Percentiles rank a stretch among this genome's conserved stretches.
These are phyloP conservation scores for Acacia melanoxylon DNA, from an alignment of 306 rosid species.

Conservation along the genomic window DNA sequence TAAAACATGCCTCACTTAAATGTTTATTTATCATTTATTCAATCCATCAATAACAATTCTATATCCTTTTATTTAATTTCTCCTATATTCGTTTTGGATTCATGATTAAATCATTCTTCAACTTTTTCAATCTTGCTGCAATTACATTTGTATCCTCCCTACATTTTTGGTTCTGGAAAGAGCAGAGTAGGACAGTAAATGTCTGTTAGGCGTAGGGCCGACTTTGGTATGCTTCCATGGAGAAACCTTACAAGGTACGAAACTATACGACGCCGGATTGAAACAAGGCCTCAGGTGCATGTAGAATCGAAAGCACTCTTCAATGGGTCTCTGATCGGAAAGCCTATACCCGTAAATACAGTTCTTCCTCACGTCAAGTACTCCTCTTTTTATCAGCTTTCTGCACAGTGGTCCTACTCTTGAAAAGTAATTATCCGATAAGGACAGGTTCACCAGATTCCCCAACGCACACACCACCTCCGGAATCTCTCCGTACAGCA, in stretches of 20 bases:
- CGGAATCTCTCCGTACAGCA: slow-evolving; percentile 67
- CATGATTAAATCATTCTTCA: not conserved
- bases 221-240: not conserved
- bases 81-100: not conserved
- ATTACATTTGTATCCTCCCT: not conserved
- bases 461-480: slow-evolving; percentile 60
- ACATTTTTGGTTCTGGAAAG: slow-evolving; percentile 37
- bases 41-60: not conserved
- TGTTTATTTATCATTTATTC: not conserved
- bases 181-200: slow-evolving; percentile 54
- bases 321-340: slow-evolving; percentile 53
- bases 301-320: slow-evolving; percentile 57
- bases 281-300: slow-evolving; percentile 32
- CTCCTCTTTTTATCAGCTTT: slow-evolving; percentile 56
- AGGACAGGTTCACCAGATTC: slow-evolving; percentile 56
- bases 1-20: not conserved
- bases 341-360: slow-evolving; percentile 60
- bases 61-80: not conserved
- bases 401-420: slow-evolving; percentile 67
- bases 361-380: slow-evolving; percentile 65
- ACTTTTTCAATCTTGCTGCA: not conserved
- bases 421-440: slow-evolving; percentile 60
- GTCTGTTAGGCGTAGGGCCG: slow-evolving; percentile 24
- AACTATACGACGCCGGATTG: slow-evolving; percentile 35
- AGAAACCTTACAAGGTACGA: slow-evolving; percentile 59